phyloP scores from a whole-genome alignment of 1,284 basidiomycete genomes.

The Moniliophthora roreri region DNA sequence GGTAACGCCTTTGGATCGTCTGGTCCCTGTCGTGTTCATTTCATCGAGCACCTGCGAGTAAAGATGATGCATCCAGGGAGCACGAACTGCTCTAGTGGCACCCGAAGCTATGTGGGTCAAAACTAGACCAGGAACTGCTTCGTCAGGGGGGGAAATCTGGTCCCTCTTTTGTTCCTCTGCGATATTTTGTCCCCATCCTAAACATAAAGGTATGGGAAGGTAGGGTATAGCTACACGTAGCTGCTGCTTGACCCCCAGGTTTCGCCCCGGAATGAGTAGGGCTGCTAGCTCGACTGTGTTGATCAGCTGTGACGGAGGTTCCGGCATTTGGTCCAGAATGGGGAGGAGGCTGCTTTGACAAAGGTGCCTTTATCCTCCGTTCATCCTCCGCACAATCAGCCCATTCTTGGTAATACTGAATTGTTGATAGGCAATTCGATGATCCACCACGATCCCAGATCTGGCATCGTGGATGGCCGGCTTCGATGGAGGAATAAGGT shows the following conservation, averaged over 20 bases:
- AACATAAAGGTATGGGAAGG: slow-evolving; percentile 14
- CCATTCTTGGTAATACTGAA: no score
- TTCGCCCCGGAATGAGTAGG: slow-evolving; percentile 13
- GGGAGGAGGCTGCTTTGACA: no score
- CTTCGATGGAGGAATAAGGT: no score
- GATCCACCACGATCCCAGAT: no score
- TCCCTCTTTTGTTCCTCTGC: slow-evolving; percentile 12
- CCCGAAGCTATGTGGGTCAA: slow-evolving; percentile 16
- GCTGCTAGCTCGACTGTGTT: slow-evolving; percentile 12
- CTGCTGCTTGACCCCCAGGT: slow-evolving; percentile 12
- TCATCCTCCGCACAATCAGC: no score
- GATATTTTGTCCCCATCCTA: slow-evolving; percentile 9
- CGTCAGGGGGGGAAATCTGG: slow-evolving; percentile 5
- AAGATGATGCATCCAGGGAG: slow-evolving; percentile 16
- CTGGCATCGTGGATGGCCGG: no score
- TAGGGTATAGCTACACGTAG: slow-evolving; percentile 13
- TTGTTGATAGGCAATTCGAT: no score
- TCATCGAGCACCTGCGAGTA: not conserved
- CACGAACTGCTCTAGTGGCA: slow-evolving; percentile 11
- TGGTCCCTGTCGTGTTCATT: not conserved
- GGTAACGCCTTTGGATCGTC: slow-evolving; percentile 3
- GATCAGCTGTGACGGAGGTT: not conserved
- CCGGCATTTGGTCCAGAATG: no score
- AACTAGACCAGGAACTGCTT: slow-evolving; percentile 9
- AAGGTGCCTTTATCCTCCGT: no score